Base-by-base conservation (phyloP, 768 basidiomycete species). In the Pilatotrama ljubarskyi region DNA sequence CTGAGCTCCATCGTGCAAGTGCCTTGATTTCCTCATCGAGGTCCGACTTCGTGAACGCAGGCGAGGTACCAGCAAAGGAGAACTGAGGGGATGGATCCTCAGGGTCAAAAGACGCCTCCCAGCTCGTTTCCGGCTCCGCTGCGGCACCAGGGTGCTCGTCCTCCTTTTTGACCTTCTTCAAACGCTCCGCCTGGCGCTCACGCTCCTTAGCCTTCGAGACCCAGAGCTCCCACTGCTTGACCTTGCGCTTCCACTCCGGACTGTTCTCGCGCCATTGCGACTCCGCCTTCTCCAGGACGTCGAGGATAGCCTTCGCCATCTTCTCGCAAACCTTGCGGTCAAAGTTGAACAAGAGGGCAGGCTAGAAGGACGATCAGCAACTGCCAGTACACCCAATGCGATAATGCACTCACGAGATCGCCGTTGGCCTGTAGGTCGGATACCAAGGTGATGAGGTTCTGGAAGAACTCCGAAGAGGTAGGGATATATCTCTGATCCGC, bases 291-390 rank as follows among this genome's bases (percentile, higher is more conserved):
- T 75, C 63, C 14, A 89, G 75, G 0, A 58, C 66, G 1, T 56
- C 15, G 1, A 75, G 18, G 22, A 90, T 69, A 13, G 60, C 57
- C 20, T 66, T 37, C 0, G 78, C 83, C 74, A 87, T 78, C n/a
- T 70, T 63, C 66, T 88, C 86, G 68, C 87, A 88, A 18, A 76
- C 74, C 2, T 73, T 69, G 18, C 88, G 80, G 63, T 88, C 84
- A 64, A 90, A 87, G 53, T 76, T 80, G 74, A 90, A 90, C 20
- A 90, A 70, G 13, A 90, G 80, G 0, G 86, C 88, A 3, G 87
- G 86, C 85, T 86, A 53, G 36, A 20, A 36, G 17, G 24, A 56
- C 17, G 26, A 40, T 22, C 8, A 15, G 25, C 14, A 38, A 40
- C 3, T 37, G 10, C 32, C 35, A 3, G 18, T 32, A 18, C 18